Base-by-base conservation (phyloP, 2,329 filamentous ascomycete species). In the Dactylellina sp. region DNA sequence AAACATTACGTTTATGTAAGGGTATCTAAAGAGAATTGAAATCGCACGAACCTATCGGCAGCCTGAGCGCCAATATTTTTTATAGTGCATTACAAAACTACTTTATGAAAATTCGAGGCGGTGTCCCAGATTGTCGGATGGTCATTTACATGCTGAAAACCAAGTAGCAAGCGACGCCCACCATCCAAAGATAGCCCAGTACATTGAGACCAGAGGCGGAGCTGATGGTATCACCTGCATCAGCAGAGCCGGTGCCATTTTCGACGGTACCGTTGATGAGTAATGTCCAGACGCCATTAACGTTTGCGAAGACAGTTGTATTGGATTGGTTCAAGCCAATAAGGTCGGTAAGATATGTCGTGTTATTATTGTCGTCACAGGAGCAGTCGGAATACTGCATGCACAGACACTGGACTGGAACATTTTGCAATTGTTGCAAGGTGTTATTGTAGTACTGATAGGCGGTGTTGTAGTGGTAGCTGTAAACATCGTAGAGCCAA, bases 251-350 rank as follows among this genome's bases (percentile, higher is more conserved):
- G 0, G 89, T 90, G 53, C 87, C 87, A 76, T 90, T 89, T 28
- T 88, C 86, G 2, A 94, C 82, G 0, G 89, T 91, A n/a, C 91
- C 91, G 79, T 93, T 92, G 79, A 94, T 82, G 39, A 95, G 85
- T 0, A 86, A 89, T 2, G 79, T 79, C 75, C 81, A 81, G 0
- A 85, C 89, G 55, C 87, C 87, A 64, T 91, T 89, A 74, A 89
- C 84, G 60, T 84, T 81, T 1, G 85, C 86, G 0, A 93, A 85
- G 18, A 40, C 35, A 0, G 83, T 84, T 77, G 87, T 84, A 82
- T 92, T 89, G 59, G 91, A 82, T 1, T 79, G 81, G 1, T 79
- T 79, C 76, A 88, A 88, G 75, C 84, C 87, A 46, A 93, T 83
- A 7, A 93, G 79, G 7, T 85, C 84, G 75, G 86, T 82, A 70